Percentiles rank a stretch among this genome's conserved stretches.
These are phyloP conservation scores for Mucor ambiguus DNA, from an alignment of 371 early-diverging fungal genomes.

Conservation along the genomic window DNA sequence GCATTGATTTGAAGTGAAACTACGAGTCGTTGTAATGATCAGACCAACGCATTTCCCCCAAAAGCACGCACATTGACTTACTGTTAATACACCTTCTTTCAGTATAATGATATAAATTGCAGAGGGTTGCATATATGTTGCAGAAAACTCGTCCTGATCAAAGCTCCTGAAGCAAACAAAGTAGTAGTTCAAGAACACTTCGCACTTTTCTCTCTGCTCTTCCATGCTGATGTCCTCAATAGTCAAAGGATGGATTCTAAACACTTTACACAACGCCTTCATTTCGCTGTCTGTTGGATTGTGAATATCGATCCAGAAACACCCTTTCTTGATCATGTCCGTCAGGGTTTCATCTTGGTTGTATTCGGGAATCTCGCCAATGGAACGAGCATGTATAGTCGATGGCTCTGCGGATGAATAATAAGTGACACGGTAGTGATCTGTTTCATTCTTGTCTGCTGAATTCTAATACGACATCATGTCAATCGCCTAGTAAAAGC, in stretches of 20 bases:
- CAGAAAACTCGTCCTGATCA: constrained; percentile 67
- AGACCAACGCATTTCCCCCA: not conserved
- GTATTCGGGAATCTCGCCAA: constrained; percentile 40
- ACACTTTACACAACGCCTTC: constrained; percentile 49
- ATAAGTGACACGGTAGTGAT: constrained; percentile 39
- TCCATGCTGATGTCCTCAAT: constrained; percentile 90
- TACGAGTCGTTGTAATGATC: constrained; percentile 9
- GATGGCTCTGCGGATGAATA: constrained; percentile 40
- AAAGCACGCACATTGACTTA: constrained; percentile 27
- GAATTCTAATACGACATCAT: constrained; percentile 1
- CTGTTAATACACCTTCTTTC: constrained; percentile 77
- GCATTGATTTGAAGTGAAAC: constrained; percentile 75
- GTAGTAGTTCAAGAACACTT: constrained; percentile 87
- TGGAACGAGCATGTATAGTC: constrained; percentile 40
- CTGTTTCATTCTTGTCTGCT: constrained; percentile 23
- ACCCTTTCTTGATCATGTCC: constrained; percentile 53
- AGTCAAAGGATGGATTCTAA: constrained; percentile 88
- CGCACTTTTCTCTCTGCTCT: constrained; percentile 93
- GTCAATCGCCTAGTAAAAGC: not conserved
- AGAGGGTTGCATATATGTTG: constrained; percentile 73
- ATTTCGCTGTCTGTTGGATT: constrained; percentile 79
- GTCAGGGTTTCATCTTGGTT: constrained; percentile 22
- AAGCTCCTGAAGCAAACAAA: constrained; percentile 87
- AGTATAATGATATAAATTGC: constrained; percentile 85
- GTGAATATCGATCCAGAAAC: constrained; percentile 86